Conservation (phyloP, 805 yeast genomes). For the Kodamaea nitidulidarum region DNA sequence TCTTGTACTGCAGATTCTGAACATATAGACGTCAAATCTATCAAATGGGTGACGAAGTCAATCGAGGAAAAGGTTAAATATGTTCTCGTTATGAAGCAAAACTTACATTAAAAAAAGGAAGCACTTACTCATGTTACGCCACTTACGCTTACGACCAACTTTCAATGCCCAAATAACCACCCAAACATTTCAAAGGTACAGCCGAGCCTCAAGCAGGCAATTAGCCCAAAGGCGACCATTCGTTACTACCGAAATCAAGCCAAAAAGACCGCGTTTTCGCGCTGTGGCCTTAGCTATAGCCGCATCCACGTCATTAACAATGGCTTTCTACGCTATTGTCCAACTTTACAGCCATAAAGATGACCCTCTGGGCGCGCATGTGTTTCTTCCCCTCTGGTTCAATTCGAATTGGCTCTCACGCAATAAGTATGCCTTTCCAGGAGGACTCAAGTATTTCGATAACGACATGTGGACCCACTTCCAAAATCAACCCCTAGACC, state of each 20-base stretch:
- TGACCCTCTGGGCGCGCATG: slow-evolving; percentile 8
- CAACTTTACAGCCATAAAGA: slow-evolving; percentile 14
- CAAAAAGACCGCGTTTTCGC: slow-evolving; percentile 16
- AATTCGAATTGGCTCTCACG: slow-evolving; percentile 24
- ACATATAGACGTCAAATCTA: too few relatives aligned
- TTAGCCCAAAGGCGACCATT: not conserved
- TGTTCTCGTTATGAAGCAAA: too few relatives aligned
- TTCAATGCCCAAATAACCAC: too few relatives aligned
- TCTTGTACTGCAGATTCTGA: too few relatives aligned
- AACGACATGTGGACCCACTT: slow-evolving; percentile 15
- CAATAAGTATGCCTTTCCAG: slow-evolving; percentile 24
- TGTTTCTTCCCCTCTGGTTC: slow-evolving; percentile 26
- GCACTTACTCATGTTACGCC: too few relatives aligned
- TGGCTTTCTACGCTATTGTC: slow-evolving; percentile 19
- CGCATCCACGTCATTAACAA: slow-evolving; percentile 21
- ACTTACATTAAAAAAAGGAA: too few relatives aligned
- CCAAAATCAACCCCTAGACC: slow-evolving; percentile 12
- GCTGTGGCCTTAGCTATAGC: slow-evolving; percentile 19
- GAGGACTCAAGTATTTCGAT: slow-evolving; percentile 25
- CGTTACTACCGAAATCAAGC: slow-evolving; percentile 8
- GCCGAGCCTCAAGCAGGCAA: too few relatives aligned
- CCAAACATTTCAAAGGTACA: too few relatives aligned
- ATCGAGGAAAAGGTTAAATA: too few relatives aligned
- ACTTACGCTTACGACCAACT: too few relatives aligned
- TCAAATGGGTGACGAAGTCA: too few relatives aligned